phyloP scores from a whole-genome alignment of 2,329 filamentous ascomycete genomes.

The Cladosporium sp. region DNA sequence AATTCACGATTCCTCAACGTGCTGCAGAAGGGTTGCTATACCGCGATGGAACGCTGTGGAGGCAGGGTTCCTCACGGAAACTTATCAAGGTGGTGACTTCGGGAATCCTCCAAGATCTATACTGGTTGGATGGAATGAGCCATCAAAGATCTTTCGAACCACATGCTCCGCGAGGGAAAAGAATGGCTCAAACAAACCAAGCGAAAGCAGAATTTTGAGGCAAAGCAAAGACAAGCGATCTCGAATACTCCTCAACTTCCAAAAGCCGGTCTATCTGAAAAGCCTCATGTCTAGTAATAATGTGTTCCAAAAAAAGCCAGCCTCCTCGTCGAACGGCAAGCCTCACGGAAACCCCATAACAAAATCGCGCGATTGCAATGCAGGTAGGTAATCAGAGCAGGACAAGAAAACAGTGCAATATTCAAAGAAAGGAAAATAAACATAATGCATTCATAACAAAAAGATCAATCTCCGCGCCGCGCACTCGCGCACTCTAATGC shows the following conservation, averaged over 20 bases:
- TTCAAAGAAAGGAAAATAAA: not conserved
- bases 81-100: no score
- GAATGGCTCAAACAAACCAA: no score
- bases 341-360: not conserved
- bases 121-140: no score
- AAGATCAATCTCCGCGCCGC: conserved; percentile 1
- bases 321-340: not conserved
- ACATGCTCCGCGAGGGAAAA: no score
- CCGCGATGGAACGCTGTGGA: no score
- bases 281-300: not conserved
- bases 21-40: no score
- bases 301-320: not conserved
- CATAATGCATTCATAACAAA: conserved; percentile 11
- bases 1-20: no score
- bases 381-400: not conserved
- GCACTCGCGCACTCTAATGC: not conserved
- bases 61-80: no score
- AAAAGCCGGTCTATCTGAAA: not conserved
- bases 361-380: not conserved
- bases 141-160: no score
- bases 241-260: not conserved
- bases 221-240: not conserved
- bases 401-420: not conserved
- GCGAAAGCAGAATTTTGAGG: no score
- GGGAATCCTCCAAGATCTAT: no score